Percentiles rank a stretch among this genome's conserved stretches.
These are phyloP conservation scores for Tricharina praecox DNA, from an alignment of 495 filamentous ascomycete genomes.

Conservation along the genomic window DNA sequence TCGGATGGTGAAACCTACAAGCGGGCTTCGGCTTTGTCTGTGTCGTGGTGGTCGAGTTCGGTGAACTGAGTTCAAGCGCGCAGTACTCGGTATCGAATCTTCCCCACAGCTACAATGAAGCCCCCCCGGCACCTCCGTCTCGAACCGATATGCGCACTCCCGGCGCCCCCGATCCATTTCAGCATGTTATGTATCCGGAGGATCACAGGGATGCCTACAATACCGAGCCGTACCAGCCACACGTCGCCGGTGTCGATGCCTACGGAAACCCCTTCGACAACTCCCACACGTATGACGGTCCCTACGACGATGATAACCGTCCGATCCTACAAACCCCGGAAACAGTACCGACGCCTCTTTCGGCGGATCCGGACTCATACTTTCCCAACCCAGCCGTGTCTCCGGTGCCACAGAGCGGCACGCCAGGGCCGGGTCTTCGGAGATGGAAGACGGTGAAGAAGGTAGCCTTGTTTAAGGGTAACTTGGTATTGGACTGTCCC, in stretches of 20 bases:
- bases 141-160: conserved; percentile 12
- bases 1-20: no score
- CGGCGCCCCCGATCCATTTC: conserved; percentile 1
- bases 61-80: neutral
- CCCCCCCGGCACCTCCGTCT: conserved; percentile 16
- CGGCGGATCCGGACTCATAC: conserved; percentile 12
- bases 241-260: conserved; percentile 10
- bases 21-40: neutral
- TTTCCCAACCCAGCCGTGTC: conserved; percentile 10
- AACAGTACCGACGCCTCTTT: conserved; percentile 6
- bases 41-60: neutral
- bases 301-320: conserved; percentile 31
- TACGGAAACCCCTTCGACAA: conserved; percentile 3
- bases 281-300: neutral
- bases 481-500: conserved; percentile 93
- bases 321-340: conserved; percentile 19
- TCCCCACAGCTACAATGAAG: conserved; percentile 21
- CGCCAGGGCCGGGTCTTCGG: conserved; percentile 47
- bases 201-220: conserved; percentile 16
- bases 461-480: conserved; percentile 89
- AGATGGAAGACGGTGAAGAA: conserved; percentile 98
- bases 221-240: conserved; percentile 13
- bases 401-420: conserved; percentile 15
- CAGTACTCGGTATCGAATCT: conserved; percentile 25
- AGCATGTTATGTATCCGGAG: conserved; percentile 15